phyloP scores from a whole-genome alignment of 78 protist species.

The Creolimax fragrantissima region DNA sequence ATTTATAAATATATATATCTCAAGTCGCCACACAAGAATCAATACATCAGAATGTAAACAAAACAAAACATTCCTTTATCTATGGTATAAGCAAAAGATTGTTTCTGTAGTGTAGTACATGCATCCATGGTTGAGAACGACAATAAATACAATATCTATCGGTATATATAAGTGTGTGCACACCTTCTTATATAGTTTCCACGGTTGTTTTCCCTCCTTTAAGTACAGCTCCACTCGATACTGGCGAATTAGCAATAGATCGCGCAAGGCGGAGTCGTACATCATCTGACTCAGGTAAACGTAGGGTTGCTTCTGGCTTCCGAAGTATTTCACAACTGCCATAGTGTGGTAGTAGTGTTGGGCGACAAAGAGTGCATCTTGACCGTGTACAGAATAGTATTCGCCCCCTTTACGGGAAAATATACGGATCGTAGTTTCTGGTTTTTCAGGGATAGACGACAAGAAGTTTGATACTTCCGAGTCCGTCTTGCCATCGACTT shows the following conservation, averaged over 20 bases:
- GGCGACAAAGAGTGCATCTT: slow-evolving; percentile 42
- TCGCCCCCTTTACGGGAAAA: neutral
- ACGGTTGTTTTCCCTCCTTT: neutral
- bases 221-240: slow-evolving; percentile 32
- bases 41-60: too few species aligned
- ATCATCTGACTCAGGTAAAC: slow-evolving; percentile 7
- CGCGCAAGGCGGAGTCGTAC: slow-evolving; percentile 9
- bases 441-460: neutral
- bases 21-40: too few species aligned
- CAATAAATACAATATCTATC: too few species aligned
- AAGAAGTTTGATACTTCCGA: neutral
- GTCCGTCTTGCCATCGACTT: neutral
- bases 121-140: too few species aligned
- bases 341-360: slow-evolving; percentile 21
- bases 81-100: too few species aligned
- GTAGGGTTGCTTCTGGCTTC: neutral
- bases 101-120: too few species aligned
- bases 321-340: slow-evolving; percentile 8
- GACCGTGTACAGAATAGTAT: slow-evolving; percentile 35
- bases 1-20: too few species aligned
- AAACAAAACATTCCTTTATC: too few species aligned
- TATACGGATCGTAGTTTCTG: slow-evolving; percentile 17
- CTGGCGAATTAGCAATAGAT: slow-evolving; percentile 15
- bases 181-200: neutral
- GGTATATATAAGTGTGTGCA: too few species aligned